Evolutionary conservation across 179 eudicot species (phyloP).

Genomic region (Beta macrorhiza): DNA sequence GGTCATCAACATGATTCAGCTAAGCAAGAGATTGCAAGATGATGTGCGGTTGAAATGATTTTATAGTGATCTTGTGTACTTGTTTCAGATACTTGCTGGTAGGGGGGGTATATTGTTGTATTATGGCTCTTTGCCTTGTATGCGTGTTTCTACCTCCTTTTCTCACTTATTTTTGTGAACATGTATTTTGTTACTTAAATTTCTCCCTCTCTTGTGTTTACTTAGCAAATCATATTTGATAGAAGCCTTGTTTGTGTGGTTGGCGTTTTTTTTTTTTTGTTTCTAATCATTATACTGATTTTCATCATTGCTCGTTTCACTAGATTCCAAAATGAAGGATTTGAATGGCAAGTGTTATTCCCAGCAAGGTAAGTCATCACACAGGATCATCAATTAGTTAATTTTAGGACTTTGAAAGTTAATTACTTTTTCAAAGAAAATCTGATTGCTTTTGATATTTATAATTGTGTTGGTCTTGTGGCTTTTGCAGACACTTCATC

Average conservation of each 20-base stretch:
- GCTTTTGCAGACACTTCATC: slow-evolving; percentile 32
- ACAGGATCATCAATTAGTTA: not conserved
- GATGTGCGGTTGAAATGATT: not conserved
- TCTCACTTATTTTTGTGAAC: not conserved
- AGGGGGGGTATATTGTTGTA: not conserved
- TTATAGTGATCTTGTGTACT: not conserved
- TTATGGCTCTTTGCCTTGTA: not conserved
- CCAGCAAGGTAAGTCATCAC: slow-evolving; percentile 19
- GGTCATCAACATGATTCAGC: not conserved
- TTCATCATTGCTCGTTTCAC: not conserved
- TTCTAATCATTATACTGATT: slow-evolving; percentile 6
- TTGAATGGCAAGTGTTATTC: not conserved
- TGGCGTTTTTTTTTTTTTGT: not conserved
- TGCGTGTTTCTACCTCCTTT: not conserved
- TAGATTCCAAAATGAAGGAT: slow-evolving; percentile 19
- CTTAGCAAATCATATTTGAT: not conserved
- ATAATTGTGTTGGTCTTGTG: not conserved
- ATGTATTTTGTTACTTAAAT: not conserved
- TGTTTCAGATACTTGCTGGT: not conserved
- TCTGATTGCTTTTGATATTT: not conserved
- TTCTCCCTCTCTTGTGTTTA: not conserved
- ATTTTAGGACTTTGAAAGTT: not conserved
- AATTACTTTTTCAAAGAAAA: not conserved
- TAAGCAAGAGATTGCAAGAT: not conserved
- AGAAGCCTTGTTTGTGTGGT: not conserved